These are phyloP conservation scores for Phycomyces blakesleeanus DNA, from an alignment of 192 early-diverging fungal species.

Conservation along the genomic window DNA sequence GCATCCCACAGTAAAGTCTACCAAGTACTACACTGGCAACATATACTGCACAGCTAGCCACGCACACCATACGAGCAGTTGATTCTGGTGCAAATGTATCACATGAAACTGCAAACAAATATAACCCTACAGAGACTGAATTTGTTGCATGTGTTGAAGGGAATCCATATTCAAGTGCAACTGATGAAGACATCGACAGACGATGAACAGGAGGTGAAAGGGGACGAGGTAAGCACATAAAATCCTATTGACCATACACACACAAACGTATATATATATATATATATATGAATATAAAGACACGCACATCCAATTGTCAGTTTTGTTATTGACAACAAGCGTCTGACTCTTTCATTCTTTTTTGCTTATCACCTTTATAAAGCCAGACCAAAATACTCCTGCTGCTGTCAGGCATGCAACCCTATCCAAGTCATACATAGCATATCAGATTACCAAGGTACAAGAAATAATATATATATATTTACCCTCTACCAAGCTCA, in stretches of 20 bases:
- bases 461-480: background rate
- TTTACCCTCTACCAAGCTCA: constrained; percentile 56
- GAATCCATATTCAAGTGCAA: constrained; percentile 85
- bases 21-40: constrained; percentile 63
- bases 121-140: constrained; percentile 69
- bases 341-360: no score
- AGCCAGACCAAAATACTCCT: constrained; percentile 58
- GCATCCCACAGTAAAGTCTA: constrained; percentile 86
- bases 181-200: constrained; percentile 60
- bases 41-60: constrained; percentile 46
- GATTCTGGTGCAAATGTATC: constrained; percentile 44
- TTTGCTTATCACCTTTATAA: constrained; percentile 61
- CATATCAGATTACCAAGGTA: background rate
- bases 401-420: constrained; percentile 37
- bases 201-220: constrained; percentile 71
- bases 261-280: background rate
- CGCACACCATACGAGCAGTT: constrained; percentile 34
- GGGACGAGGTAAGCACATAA: constrained; percentile 82
- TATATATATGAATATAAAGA: no score
- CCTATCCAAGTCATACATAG: background rate
- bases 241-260: constrained; percentile 57
- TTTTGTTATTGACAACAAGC: no score
- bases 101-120: constrained; percentile 44
- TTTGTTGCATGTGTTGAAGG: constrained; percentile 89
- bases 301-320: no score